Percentiles rank a stretch among this genome's conserved stretches.
Evolutionary conservation across 192 early-diverging fungal species (phyloP).

Genomic region (Rhizoclosmatium sp.): DNA sequence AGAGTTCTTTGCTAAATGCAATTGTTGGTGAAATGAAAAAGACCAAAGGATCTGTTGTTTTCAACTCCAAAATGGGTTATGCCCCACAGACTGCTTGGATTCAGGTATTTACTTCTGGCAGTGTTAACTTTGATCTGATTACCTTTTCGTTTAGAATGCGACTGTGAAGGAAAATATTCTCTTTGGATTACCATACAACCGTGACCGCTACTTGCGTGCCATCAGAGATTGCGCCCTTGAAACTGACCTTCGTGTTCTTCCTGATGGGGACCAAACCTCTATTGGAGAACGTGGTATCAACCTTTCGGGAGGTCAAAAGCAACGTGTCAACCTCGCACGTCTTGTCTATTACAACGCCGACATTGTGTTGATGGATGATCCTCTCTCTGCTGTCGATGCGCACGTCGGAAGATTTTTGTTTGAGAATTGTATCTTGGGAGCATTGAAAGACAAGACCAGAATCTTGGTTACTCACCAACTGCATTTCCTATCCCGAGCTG

Average conservation of each 20-base stretch:
- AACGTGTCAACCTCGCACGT: slow-evolving; percentile 83
- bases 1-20: slow-evolving; percentile 66
- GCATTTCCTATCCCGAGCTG: slow-evolving; percentile 76
- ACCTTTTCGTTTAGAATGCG: slow-evolving; percentile 50
- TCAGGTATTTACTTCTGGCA: slow-evolving; percentile 47
- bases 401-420: slow-evolving; percentile 71
- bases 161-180: slow-evolving; percentile 70
- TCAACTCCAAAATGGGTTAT: slow-evolving; percentile 77
- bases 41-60: slow-evolving; percentile 60
- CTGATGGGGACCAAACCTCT: slow-evolving; percentile 69
- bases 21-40: slow-evolving; percentile 54
- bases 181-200: slow-evolving; percentile 72
- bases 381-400: slow-evolving; percentile 86
- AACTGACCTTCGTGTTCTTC: slow-evolving; percentile 69
- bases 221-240: slow-evolving; percentile 76
- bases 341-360: slow-evolving; percentile 79
- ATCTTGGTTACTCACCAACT: slow-evolving; percentile 87
- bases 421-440: slow-evolving; percentile 74
- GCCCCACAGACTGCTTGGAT: slow-evolving; percentile 91
- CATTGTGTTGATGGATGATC: slow-evolving; percentile 85
- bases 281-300: slow-evolving; percentile 67
- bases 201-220: slow-evolving; percentile 67
- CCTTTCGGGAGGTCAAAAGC: slow-evolving; percentile 80
- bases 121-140: background rate
- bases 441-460: slow-evolving; percentile 79